Conservation (phyloP, 805 yeast genomes). For the Candida odintsovae region DNA sequence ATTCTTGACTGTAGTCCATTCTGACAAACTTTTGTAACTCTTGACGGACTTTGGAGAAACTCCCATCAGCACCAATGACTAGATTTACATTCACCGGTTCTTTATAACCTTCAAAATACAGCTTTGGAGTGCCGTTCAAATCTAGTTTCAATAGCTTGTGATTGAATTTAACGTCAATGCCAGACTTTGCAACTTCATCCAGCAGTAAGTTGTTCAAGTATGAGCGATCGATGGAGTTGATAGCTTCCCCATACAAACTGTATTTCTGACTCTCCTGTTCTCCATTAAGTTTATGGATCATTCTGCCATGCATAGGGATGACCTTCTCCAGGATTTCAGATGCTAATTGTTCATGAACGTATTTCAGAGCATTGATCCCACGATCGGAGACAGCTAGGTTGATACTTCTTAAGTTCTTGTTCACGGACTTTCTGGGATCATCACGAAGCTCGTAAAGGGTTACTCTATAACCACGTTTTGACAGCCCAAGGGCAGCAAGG, state of each 20-base stretch:
- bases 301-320: conserved; percentile 84
- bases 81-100: conserved; percentile 39
- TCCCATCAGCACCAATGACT: conserved; percentile 82
- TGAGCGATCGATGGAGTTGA: conserved; percentile 79
- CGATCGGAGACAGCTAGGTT: conserved; percentile 85
- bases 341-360: conserved; percentile 56
- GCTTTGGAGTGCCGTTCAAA: conserved; percentile 23
- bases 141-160: conserved; percentile 47
- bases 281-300: conserved; percentile 75
- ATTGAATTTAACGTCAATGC: conserved; percentile 45
- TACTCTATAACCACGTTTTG: conserved; percentile 66
- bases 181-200: conserved; percentile 51
- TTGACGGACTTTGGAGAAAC: conserved; percentile 66
- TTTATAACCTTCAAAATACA: conserved; percentile 18
- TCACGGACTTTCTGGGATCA: conserved; percentile 44
- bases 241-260: conserved; percentile 67
- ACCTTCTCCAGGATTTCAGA: conserved; percentile 48
- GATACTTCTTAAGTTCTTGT: conserved; percentile 56
- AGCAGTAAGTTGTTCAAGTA: conserved; percentile 60
- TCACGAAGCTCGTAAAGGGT: conserved; percentile 63
- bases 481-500: conserved; percentile 74
- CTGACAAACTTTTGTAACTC: conserved; percentile 61
- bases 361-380: conserved; percentile 66
- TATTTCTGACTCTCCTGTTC: conserved; percentile 62
- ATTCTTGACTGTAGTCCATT: conserved; percentile 69